Percentiles rank a stretch among this genome's conserved stretches.
Conservation (phyloP, 2,329 filamentous ascomycete species). For the Emydomyces testavorans region DNA sequence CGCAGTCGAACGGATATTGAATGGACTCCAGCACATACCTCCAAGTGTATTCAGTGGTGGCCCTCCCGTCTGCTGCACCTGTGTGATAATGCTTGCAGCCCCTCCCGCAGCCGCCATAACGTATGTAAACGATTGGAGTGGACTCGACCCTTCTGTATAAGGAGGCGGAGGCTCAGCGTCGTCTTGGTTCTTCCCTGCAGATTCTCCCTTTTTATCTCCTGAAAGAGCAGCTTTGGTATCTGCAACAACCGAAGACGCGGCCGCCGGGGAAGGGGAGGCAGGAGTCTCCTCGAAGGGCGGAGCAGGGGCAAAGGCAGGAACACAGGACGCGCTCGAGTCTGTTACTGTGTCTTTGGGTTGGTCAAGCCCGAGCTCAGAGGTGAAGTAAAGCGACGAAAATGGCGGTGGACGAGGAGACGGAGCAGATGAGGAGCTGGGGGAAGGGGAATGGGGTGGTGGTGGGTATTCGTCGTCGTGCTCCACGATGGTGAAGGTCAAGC, state of each 20-base stretch:
- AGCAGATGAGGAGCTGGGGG: constrained; percentile 29
- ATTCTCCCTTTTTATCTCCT: constrained; percentile 65
- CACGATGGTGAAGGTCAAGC: constrained; percentile 26
- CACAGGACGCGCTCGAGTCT: constrained; percentile 37
- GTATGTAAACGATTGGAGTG: constrained; percentile 84
- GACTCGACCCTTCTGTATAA: constrained; percentile 77
- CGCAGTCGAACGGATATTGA: not conserved
- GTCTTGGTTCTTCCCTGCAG: constrained; percentile 58
- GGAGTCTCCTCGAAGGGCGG: constrained; percentile 40
- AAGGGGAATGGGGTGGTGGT: constrained; percentile 31
- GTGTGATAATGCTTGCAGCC: constrained; percentile 96
- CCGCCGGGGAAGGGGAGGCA: constrained; percentile 35
- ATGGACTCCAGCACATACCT: constrained; percentile 45
- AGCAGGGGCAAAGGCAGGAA: constrained; percentile 43
- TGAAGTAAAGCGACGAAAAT: constrained; percentile 53
- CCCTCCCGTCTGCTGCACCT: constrained; percentile 83
- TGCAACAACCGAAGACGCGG: constrained; percentile 44
- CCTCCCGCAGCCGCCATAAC: constrained; percentile 97
- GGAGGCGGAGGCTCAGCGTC: constrained; percentile 91
- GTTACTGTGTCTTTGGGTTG: constrained; percentile 33
- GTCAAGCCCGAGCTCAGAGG: constrained; percentile 31
- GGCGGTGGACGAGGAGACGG: constrained; percentile 48
- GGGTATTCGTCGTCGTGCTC: constrained; percentile 30
- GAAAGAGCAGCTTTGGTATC: constrained; percentile 79
- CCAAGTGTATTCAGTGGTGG: constrained; percentile 81